phyloP scores from a whole-genome alignment of 2,329 filamentous ascomycete species.

The Talaromyces sp. region DNA sequence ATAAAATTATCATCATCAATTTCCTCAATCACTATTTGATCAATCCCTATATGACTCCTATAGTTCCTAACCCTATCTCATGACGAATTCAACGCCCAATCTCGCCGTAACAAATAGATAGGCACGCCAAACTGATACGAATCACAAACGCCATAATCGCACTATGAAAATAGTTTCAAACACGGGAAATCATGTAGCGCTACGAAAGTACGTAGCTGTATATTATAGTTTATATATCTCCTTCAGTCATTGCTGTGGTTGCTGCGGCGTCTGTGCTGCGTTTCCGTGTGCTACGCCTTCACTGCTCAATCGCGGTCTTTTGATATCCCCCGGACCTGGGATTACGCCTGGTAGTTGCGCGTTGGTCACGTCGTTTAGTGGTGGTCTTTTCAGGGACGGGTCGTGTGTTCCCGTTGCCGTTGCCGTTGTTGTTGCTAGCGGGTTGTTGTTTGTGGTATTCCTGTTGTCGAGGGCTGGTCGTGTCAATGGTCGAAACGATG shows the following conservation, averaged over 20 bases:
- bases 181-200: not conserved
- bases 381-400: slow-evolving; percentile 37
- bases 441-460: slow-evolving; percentile 18
- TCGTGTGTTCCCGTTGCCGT: slow-evolving; percentile 19
- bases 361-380: slow-evolving; percentile 44
- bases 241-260: not conserved
- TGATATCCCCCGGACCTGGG: slow-evolving; percentile 26
- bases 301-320: slow-evolving; percentile 21
- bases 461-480: slow-evolving; percentile 33
- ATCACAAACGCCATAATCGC: not conserved
- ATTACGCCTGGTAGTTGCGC: slow-evolving; percentile 22
- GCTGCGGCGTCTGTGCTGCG: slow-evolving; percentile 17
- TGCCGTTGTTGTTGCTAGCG: slow-evolving; percentile 14
- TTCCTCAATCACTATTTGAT: not conserved
- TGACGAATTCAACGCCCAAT: not conserved
- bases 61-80: not conserved
- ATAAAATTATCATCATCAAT: not conserved
- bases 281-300: slow-evolving; percentile 23
- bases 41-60: not conserved
- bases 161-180: not conserved
- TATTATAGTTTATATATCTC: not conserved
- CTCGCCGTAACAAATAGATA: not conserved
- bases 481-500: slow-evolving; percentile 43
- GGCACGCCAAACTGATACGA: not conserved
- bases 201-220: not conserved